A percentile compares a stretch with the other conserved stretches of the same genome.
Evolutionary conservation across 2,329 filamentous ascomycete species (phyloP).

Genomic region (Fusarium lyarnte): DNA sequence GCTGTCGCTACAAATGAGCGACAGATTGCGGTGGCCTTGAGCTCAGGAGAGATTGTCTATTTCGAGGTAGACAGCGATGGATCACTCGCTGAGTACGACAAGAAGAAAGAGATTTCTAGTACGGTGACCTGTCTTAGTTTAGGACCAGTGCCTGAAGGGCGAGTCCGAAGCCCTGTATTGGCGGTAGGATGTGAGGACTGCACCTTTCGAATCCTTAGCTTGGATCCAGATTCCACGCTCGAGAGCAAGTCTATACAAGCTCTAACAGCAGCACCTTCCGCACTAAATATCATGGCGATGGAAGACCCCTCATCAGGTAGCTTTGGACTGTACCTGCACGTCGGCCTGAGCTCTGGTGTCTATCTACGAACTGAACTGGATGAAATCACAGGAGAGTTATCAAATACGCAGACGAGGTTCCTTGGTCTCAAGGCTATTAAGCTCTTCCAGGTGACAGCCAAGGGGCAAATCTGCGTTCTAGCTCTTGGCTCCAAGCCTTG

Average conservation of each 20-base stretch:
- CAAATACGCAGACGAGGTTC: constrained; percentile 93
- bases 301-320: constrained; percentile 55
- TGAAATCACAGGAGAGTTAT: constrained; percentile 92
- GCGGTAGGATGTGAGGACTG: constrained; percentile 97
- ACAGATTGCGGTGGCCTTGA: constrained; percentile 92
- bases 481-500: constrained; percentile 92
- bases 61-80: constrained; percentile 97
- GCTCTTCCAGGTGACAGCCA: constrained; percentile 87
- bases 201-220: constrained; percentile 89
- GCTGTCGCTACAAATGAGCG: constrained; percentile 92
- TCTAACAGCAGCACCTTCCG: constrained; percentile 86
- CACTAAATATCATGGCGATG: constrained; percentile 93
- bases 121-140: constrained; percentile 93
- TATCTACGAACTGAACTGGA: constrained; percentile 95
- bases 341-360: constrained; percentile 93
- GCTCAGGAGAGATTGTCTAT: constrained; percentile 95
- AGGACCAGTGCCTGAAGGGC: constrained; percentile 89
- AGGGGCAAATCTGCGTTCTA: constrained; percentile 83
- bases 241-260: constrained; percentile 96
- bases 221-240: constrained; percentile 88
- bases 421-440: constrained; percentile 89
- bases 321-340: constrained; percentile 92
- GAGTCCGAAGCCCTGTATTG: constrained; percentile 87
- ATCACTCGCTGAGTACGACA: constrained; percentile 89
- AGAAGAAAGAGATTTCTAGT: constrained; percentile 92